Conservation (phyloP, 371 early-diverging fungal genomes). For the Apophysomyces trapeziformis region DNA sequence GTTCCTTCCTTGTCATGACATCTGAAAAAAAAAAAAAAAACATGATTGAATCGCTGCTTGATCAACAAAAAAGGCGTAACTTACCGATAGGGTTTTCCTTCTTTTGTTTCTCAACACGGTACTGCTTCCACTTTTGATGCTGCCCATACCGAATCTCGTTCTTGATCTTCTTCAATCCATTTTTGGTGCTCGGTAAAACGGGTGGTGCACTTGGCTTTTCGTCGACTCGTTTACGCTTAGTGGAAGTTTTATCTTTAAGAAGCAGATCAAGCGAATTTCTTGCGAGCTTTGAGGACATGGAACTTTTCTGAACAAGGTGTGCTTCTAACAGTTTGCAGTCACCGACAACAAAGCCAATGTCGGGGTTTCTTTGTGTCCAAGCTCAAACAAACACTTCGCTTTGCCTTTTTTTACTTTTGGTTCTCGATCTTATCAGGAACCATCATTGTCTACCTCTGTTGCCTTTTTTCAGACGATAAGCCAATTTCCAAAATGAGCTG, state of each 20-base stretch:
- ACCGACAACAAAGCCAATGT: too few relatives aligned
- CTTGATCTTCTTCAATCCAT: conserved; percentile 62
- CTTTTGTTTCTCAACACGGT: conserved; percentile 40
- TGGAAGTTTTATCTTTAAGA: conserved; percentile 18
- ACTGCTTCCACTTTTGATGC: conserved; percentile 42
- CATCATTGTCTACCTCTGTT: too few relatives aligned
- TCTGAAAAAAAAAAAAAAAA: conserved; percentile 26
- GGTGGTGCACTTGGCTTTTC: conserved; percentile 9
- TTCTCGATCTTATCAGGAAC: too few relatives aligned
- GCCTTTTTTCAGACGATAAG: too few relatives aligned
- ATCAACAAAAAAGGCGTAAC: conserved; percentile 1
- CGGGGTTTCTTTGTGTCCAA: too few relatives aligned
- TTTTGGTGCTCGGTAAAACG: conserved; percentile 56
- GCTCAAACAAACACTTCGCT: too few relatives aligned
- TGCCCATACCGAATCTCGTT: conserved; percentile 62
- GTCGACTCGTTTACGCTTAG: conserved; percentile 1
- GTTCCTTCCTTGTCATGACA: conserved; percentile 31
- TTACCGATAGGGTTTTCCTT: conserved; percentile 60
- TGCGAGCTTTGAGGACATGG: background rate
- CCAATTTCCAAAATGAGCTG: too few relatives aligned
- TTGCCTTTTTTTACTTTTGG: too few relatives aligned
- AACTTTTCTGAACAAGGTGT: too few relatives aligned
- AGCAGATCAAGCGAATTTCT: background rate
- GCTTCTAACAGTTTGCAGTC: too few relatives aligned
- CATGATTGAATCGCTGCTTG: background rate